Evolutionary conservation across 2,329 filamentous ascomycete genomes (phyloP).

Genomic region (Colletotrichum noveboracense): DNA sequence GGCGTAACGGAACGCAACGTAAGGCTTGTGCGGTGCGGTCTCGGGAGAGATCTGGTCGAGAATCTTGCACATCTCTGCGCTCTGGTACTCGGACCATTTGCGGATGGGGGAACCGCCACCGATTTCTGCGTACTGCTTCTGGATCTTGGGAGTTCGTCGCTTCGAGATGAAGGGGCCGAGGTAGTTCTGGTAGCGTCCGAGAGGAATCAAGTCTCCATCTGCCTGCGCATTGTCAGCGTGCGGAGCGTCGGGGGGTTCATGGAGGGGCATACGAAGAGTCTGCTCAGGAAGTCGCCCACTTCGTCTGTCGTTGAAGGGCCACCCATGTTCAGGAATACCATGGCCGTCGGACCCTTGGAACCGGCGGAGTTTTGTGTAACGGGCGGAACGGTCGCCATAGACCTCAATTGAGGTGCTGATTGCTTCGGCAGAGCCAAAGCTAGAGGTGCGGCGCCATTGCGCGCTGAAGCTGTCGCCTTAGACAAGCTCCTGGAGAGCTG

Average conservation of each 20-base stretch:
- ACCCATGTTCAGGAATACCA: slow-evolving; percentile 99
- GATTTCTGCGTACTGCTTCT: slow-evolving; percentile 94
- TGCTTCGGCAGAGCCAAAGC: slow-evolving; percentile 30
- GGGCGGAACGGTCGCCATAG: slow-evolving; percentile 71
- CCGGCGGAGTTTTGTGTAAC: slow-evolving; percentile 79
- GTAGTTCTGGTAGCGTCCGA: slow-evolving; percentile 89
- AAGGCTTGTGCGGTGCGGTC: slow-evolving; percentile 95
- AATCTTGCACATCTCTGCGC: slow-evolving; percentile 94
- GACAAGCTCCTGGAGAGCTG: slow-evolving; percentile 38
- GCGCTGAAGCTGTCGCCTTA: slow-evolving; percentile 11
- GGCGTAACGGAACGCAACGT: slow-evolving; percentile 96
- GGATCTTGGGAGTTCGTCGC: slow-evolving; percentile 92
- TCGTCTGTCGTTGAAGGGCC: slow-evolving; percentile 88
- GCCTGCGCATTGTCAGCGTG: slow-evolving; percentile 58
- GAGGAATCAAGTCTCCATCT: slow-evolving; percentile 93
- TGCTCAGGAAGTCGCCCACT: slow-evolving; percentile 87
- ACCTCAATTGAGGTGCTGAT: slow-evolving; percentile 45
- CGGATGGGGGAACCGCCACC: slow-evolving; percentile 97
- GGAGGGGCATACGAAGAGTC: slow-evolving; percentile 77
- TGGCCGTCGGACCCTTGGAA: slow-evolving; percentile 85
- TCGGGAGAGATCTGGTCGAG: slow-evolving; percentile 90
- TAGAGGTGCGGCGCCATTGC: slow-evolving; percentile 21
- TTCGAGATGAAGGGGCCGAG: slow-evolving; percentile 86
- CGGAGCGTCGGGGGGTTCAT: background rate
- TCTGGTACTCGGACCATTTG: slow-evolving; percentile 97